Conservation (phyloP, 768 basidiomycete genomes). For the Russula dissimulans region DNA sequence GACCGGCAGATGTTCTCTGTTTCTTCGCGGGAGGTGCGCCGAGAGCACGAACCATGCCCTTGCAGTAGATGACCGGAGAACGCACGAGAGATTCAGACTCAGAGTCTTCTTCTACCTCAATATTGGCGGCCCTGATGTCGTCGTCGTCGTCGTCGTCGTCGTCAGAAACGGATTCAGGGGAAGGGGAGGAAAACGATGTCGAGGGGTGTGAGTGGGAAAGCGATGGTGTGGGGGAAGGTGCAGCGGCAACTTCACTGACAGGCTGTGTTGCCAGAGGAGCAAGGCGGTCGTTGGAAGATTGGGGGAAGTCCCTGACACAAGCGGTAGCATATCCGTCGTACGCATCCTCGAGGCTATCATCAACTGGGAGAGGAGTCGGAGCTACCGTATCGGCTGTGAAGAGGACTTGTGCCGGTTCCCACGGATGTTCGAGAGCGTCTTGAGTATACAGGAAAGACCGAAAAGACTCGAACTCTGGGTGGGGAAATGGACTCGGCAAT, state of each 20-base stretch:
- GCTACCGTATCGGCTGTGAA: background rate
- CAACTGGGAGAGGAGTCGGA: background rate
- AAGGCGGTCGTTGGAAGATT: background rate
- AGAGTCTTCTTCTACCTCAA: background rate
- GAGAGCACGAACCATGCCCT: background rate
- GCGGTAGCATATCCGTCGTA: background rate
- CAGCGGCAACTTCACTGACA: background rate
- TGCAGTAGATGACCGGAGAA: background rate
- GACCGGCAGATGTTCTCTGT: background rate
- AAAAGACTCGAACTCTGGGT: background rate
- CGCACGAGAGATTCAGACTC: background rate
- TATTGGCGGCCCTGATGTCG: background rate
- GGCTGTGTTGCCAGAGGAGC: no score
- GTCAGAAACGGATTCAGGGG: background rate
- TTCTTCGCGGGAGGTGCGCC: background rate
- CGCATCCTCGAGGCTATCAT: background rate
- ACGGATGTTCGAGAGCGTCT: background rate
- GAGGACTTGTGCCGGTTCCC: background rate
- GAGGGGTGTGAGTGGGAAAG: slow-evolving; percentile 1
- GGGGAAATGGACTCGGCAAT: background rate
- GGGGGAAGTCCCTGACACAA: background rate
- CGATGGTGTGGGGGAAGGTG: slow-evolving; percentile 1
- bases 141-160: background rate
- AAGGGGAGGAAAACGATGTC: background rate
- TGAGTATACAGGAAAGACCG: slow-evolving; percentile 1